phyloP scores from a whole-genome alignment of 1,139 yeast genomes.

The Tardiomyces depauwii region DNA sequence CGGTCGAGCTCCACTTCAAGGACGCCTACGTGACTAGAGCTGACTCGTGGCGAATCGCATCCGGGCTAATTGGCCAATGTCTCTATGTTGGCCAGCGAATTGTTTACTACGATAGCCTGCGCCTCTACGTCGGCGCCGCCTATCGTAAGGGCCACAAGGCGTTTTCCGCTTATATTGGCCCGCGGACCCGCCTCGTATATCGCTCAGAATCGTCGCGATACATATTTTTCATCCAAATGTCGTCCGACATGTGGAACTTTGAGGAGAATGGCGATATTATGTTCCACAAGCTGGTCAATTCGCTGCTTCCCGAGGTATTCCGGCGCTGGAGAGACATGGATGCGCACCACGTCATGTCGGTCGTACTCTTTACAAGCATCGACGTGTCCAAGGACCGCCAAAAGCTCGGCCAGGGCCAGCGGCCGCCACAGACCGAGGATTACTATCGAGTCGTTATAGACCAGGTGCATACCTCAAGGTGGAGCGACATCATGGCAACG shows the following conservation, averaged over 20 bases:
- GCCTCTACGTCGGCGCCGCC: slow-evolving; percentile 55
- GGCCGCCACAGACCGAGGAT: slow-evolving; percentile 58
- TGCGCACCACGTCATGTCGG: slow-evolving; percentile 85
- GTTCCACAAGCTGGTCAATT: slow-evolving; percentile 85
- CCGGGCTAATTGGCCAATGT: slow-evolving; percentile 50
- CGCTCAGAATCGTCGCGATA: slow-evolving; percentile 85
- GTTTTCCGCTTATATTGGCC: slow-evolving; percentile 52
- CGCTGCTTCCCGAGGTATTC: slow-evolving; percentile 81
- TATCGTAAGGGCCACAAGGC: slow-evolving; percentile 54
- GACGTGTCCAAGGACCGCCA: slow-evolving; percentile 38
- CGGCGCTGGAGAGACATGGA: slow-evolving; percentile 78
- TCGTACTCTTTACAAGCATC: slow-evolving; percentile 77
- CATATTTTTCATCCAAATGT: slow-evolving; percentile 74
- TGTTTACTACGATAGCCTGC: slow-evolving; percentile 43
- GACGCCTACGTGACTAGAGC: slow-evolving; percentile 80
- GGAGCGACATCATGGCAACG: slow-evolving; percentile 89
- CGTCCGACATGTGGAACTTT: slow-evolving; percentile 97
- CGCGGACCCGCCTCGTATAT: slow-evolving; percentile 67
- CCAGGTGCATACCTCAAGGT: slow-evolving; percentile 69
- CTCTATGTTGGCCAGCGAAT: slow-evolving; percentile 57
- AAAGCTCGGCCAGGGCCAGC: slow-evolving; percentile 46
- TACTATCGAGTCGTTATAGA: slow-evolving; percentile 92
- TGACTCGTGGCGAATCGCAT: slow-evolving; percentile 83
- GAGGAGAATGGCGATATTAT: slow-evolving; percentile 93
- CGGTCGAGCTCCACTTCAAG: slow-evolving; percentile 69